Evolutionary conservation across 78 protist species (phyloP), one percentile per base, ranked within the genome.

Genomic region (Dictyostelium discoideum): DNA sequence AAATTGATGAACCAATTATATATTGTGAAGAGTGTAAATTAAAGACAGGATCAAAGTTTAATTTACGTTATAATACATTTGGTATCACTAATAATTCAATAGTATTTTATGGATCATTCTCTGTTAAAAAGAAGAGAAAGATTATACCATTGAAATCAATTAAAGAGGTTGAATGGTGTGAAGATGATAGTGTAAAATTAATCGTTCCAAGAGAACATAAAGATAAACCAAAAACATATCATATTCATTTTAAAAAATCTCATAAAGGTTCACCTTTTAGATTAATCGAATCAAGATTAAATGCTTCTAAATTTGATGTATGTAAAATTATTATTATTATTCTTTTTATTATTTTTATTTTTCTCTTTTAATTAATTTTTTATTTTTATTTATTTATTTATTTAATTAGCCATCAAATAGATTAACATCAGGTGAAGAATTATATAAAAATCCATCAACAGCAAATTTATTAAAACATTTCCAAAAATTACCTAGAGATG

Each of bases 181-280:
- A 73, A 32, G 79, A 73, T 73, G 79, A 73, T 13, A 73, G 79
- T 32, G 40, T 73, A 24, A 73, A 73, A 73, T 73, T 73, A 73
- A 14, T 29, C 0, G 79, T 32, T 10, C 79, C 79, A 32, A 24
- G 37, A 26, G 79, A 73, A 32, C 4, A 29, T 73, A 73, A 14
- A 73, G 79, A 73, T 73, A 73, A 73, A 73, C 79, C 79, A 73
- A 73, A 73, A 73, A 32, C 13, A 32, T 73, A 73, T 29, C 37
- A 73, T 73, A 32, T 73, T 5, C 79, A 73, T 29, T 73, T 73
- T 73, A 73, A 73, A 73, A 3, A 24, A 32, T 29, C 79, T 5
- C 79, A 73, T 73, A 32, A 32, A 3, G 79, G 79, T 73, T 73
- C 79, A 73, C 79, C 79, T 11, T 73, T 26, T 73, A 73, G 79